These are phyloP conservation scores for Trichosporon coremiiforme DNA, from an alignment of 1,284 basidiomycete genomes.

Conservation along the genomic window DNA sequence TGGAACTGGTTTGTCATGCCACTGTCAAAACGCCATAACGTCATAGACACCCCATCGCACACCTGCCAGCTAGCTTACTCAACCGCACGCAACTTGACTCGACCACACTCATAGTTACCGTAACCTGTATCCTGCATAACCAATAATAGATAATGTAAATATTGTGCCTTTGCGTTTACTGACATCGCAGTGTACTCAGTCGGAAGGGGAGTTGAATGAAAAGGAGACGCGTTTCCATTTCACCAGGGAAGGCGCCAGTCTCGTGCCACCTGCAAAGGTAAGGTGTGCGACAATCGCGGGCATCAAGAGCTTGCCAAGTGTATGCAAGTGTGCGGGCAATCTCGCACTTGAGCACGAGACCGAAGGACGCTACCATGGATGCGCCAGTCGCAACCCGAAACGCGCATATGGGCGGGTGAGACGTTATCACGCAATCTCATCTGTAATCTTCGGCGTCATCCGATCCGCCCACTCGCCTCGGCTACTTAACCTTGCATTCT, in stretches of 20 bases:
- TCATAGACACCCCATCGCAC: neutral
- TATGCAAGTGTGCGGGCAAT: neutral
- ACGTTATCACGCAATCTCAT: constrained; percentile 10
- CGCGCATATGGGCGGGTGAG: neutral
- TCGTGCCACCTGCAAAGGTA: too few relatives aligned
- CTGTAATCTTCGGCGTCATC: neutral
- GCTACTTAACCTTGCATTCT: neutral
- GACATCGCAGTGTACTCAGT: neutral
- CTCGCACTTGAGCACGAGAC: neutral
- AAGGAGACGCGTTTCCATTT: too few relatives aligned
- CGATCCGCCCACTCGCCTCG: neutral
- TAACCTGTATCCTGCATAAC: neutral
- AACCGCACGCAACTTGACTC: neutral
- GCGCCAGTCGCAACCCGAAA: neutral
- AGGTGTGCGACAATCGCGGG: too few relatives aligned
- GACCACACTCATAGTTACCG: neutral
- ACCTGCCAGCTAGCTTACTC: neutral
- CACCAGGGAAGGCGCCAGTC: too few relatives aligned
- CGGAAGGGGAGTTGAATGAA: too few relatives aligned
- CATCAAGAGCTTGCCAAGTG: too few relatives aligned
- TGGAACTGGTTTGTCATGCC: neutral
- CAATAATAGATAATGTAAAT: neutral
- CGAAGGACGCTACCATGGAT: neutral
- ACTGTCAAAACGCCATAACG: neutral
- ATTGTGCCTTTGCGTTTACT: neutral